Evolutionary conservation across 1,139 yeast genomes (phyloP), one percentile per base, ranked within the genome.

Genomic region (Magnusiomyces clavatus): DNA sequence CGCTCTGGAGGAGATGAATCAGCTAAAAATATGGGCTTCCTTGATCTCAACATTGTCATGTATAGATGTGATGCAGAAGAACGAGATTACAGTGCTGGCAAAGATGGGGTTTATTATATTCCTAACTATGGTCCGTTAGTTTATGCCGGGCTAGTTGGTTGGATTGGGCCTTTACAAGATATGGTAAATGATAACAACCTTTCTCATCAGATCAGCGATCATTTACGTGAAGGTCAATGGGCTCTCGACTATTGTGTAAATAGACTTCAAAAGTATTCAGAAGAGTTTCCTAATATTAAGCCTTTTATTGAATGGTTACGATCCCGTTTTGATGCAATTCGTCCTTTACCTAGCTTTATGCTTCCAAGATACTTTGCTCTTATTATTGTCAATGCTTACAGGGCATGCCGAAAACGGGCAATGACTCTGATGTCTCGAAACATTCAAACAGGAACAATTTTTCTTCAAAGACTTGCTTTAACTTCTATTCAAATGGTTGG

Each of bases 111-210:
- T 0, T 92, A 92, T 67, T 66, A 69, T 51, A 75, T 92, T 49
- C 97, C 97, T 0, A 73, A 76, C 38, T 72, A 77, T 66, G 97
- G 97, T 0, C 70, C 72, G 14, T 72, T 90, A 48, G 83, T 82
- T 0, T 92, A 88, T 67, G 90, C 96, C 45, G 98, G 98, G 12
- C 71, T 92, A 34, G 95, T 87, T 69, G 98, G 98, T 3, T 92
- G 96, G 96, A 79, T 82, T 48, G 75, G 88, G 0, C 83, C 83
- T 0, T 69, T 90, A 57, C 76, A 79, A 54, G 70, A 74, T 34
- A 78, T 89, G 10, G 81, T 88, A 39, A 74, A 77, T 67, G 72
- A 75, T 46, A 92, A 92, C 64, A 80, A 89, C 60, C 75, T 92
- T 50, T 95, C 92, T 0, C 95, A 87, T 66, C 86, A 96, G 1